Percentiles rank a stretch among this genome's conserved stretches.
phyloP scores from a whole-genome alignment of 169 alveolate genomes.

The Plasmodium gallinaceum region DNA sequence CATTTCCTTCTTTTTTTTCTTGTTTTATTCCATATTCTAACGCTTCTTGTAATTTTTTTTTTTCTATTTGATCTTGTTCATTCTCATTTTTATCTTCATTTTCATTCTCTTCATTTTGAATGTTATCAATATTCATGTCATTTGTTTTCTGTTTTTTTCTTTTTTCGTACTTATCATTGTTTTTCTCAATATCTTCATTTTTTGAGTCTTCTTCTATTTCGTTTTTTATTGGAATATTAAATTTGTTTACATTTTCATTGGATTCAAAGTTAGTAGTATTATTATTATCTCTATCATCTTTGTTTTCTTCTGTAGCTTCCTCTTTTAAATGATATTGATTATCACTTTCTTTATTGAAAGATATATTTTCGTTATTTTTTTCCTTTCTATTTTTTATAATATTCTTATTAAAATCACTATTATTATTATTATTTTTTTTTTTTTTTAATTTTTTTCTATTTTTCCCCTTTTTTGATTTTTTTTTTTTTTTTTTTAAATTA shows the following conservation, averaged over 20 bases:
- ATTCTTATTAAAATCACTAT: not conserved
- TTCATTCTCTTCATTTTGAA: not conserved
- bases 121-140: not conserved
- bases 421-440: not conserved
- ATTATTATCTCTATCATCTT: not conserved
- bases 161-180: not conserved
- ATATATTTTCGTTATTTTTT: not conserved
- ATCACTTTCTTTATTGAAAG: not conserved
- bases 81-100: conserved; percentile 14
- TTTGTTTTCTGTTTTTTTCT: not conserved
- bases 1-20: conserved; percentile 2
- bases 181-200: not conserved
- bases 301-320: not conserved
- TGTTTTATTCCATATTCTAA: conserved; percentile 57
- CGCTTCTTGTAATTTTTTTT: conserved; percentile 55
- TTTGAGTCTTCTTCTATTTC: not conserved
- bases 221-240: not conserved
- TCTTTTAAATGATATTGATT: not conserved
- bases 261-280: not conserved
- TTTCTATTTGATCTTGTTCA: conserved; percentile 15
- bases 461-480: conserved; percentile 13
- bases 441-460: not conserved
- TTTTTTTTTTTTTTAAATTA: conserved; percentile 8
- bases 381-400: not conserved
- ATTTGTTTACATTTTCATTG: not conserved